Percentiles rank a stretch among this genome's conserved stretches.
Evolutionary conservation across 106 monocot species (phyloP).

Genomic region (Acorus calamus): DNA sequence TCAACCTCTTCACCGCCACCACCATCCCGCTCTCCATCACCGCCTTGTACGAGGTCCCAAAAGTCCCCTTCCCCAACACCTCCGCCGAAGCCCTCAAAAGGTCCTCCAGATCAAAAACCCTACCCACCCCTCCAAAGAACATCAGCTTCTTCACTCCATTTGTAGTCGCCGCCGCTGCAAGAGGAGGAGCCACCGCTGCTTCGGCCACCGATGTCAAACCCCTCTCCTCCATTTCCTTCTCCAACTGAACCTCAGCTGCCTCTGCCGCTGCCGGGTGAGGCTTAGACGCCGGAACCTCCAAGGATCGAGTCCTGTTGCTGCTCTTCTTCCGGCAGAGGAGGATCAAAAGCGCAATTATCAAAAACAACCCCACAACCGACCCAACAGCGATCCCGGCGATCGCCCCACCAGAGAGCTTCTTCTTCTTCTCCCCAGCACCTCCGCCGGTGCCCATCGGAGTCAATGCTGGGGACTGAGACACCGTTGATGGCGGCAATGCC

Average conservation of each 20-base stretch:
- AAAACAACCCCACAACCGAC: slow-evolving; percentile 16
- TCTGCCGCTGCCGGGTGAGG: neutral
- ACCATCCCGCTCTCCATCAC: slow-evolving; percentile 46
- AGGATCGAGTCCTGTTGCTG: neutral
- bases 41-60: slow-evolving; percentile 81
- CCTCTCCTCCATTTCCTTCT: slow-evolving; percentile 2
- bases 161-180: neutral
- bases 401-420: slow-evolving; percentile 60
- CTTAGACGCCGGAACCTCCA: slow-evolving; percentile 3
- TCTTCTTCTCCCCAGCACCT: slow-evolving; percentile 4
- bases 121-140: slow-evolving; percentile 32
- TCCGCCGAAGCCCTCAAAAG: slow-evolving; percentile 62
- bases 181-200: neutral
- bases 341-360: slow-evolving; percentile 30
- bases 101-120: slow-evolving; percentile 36
- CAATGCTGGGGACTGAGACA: neutral
- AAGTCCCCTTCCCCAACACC: slow-evolving; percentile 84
- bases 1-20: slow-evolving; percentile 81
- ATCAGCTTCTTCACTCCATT: slow-evolving; percentile 35
- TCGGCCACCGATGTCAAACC: neutral
- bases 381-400: slow-evolving; percentile 68
- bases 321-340: slow-evolving; percentile 31
- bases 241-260: neutral
- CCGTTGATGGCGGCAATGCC: neutral
- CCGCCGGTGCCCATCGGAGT: slow-evolving; percentile 3